Evolutionary conservation across 805 yeast genomes (phyloP).

Genomic region (Wickerhamomyces chambardii): DNA sequence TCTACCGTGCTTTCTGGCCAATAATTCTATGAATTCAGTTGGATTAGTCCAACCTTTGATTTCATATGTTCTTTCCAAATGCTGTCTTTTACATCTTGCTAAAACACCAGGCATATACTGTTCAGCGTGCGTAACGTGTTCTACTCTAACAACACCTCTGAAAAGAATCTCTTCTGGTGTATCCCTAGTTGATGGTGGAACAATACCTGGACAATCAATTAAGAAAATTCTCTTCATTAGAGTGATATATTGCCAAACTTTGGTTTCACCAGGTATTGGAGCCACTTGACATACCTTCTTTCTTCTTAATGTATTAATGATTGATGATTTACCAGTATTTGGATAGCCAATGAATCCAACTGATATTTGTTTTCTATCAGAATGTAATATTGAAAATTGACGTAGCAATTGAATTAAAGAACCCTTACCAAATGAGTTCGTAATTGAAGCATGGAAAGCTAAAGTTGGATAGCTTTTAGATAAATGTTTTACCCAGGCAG

Average conservation of each 20-base stretch:
- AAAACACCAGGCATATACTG: slow-evolving; percentile 87
- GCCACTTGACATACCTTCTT: slow-evolving; percentile 97
- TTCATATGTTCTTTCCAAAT: slow-evolving; percentile 92
- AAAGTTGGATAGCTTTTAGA: slow-evolving; percentile 89
- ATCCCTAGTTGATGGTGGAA: slow-evolving; percentile 89
- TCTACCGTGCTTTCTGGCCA: slow-evolving; percentile 91
- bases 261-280: slow-evolving; percentile 98
- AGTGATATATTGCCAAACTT: slow-evolving; percentile 98
- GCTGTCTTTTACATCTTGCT: slow-evolving; percentile 78
- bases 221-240: slow-evolving; percentile 91
- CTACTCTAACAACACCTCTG: slow-evolving; percentile 98
- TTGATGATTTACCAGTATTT: slow-evolving; percentile 95
- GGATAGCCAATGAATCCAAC: slow-evolving; percentile 98
- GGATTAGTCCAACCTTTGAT: slow-evolving; percentile 80
- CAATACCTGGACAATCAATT: slow-evolving; percentile 98
- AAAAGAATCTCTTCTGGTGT: slow-evolving; percentile 85
- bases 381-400: slow-evolving; percentile 85
- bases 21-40: slow-evolving; percentile 76
- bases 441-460: slow-evolving; percentile 97
- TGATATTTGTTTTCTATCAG: slow-evolving; percentile 91
- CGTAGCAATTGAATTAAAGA: slow-evolving; percentile 87
- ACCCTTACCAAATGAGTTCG: slow-evolving; percentile 97
- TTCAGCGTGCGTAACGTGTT: slow-evolving; percentile 91
- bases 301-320: slow-evolving; percentile 85
- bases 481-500: slow-evolving; percentile 96